A percentile compares a stretch with the other conserved stretches of the same genome.
These are phyloP conservation scores for Mycena rebaudengoi DNA, from an alignment of 768 basidiomycete species.

Conservation along the genomic window DNA sequence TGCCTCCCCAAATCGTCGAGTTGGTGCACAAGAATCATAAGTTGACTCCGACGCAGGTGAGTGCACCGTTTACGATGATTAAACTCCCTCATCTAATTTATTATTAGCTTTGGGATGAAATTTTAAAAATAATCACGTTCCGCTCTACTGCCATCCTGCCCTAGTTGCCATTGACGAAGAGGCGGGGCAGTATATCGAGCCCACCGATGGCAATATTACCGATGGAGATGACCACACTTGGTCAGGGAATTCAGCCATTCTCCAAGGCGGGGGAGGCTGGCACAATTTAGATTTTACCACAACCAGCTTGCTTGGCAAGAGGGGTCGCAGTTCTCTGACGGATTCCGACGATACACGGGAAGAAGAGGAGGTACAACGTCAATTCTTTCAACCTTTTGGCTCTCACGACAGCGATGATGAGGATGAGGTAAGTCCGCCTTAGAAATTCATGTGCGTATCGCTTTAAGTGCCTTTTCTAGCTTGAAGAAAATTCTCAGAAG, in stretches of 20 bases:
- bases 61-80: background rate
- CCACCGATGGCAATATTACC: conserved; percentile 23
- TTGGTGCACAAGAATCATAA: background rate
- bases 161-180: background rate
- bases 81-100: background rate
- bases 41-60: background rate
- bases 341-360: conserved; percentile 1
- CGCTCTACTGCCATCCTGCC: conserved; percentile 34
- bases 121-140: background rate
- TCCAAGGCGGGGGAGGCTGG: conserved; percentile 19
- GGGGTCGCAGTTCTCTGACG: background rate
- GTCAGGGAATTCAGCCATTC: conserved; percentile 17
- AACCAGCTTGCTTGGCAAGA: conserved; percentile 5
- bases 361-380: conserved; percentile 6
- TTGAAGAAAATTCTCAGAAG: background rate
- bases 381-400: too few relatives aligned
- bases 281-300: conserved; percentile 8
- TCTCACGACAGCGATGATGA: background rate
- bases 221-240: conserved; percentile 34
- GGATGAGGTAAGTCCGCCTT: background rate
- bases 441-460: background rate
- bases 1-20: background rate
- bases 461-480: background rate
- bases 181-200: background rate
- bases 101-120: background rate